Evolutionary conservation across 192 early-diverging fungal genomes (phyloP), one percentile per base, ranked within the genome.

Genomic region (Umbelopsis sp.): DNA sequence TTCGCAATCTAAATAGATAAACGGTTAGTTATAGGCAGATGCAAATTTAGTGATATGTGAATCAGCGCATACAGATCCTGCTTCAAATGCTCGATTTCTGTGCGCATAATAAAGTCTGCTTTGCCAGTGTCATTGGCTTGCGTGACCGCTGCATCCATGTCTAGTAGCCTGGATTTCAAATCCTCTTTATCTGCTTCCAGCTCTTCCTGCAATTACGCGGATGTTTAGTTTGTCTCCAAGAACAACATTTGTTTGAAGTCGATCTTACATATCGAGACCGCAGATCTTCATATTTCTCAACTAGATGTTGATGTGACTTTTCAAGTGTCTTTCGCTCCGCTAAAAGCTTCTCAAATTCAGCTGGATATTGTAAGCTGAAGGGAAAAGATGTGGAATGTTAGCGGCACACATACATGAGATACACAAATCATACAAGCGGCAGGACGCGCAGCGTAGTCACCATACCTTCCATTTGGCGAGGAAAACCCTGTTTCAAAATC

Each of bases 11-110:
- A 73, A 25, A 48, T 46, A 20, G 20, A 20, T 50, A 21, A 61
- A 48, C 61, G 1, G 9, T 65, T 13, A 49, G 44, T 7, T 18
- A 49, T 49, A 48, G 1, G 1, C 1, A 20, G 3, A 21, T 22
- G 8, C 33, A 16, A 3, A 49, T 7, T 12, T 49, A 21, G 9
- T 41, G 20, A 15, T 1, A 35, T 1, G 10, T 46, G 2, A 27
- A 23, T 37, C 2, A 44, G 46, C 33, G 80, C 88, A 80, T 84
- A 93, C 87, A 98, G 76, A 30, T 96, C 93, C 53, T 87, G 85
- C 49, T 92, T 92, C 69, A 98, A 78, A 46, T 89, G 89, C 41
- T 94, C 93, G 70, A 96, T 95, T 78, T 98, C 96, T 22, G 90
- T 85, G 37, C 87, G 80, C 82, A 95, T 83, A 49, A 97, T 71